Evolutionary conservation across 2,329 filamentous ascomycete genomes (phyloP).

Genomic region (Seiridium unicorne): DNA sequence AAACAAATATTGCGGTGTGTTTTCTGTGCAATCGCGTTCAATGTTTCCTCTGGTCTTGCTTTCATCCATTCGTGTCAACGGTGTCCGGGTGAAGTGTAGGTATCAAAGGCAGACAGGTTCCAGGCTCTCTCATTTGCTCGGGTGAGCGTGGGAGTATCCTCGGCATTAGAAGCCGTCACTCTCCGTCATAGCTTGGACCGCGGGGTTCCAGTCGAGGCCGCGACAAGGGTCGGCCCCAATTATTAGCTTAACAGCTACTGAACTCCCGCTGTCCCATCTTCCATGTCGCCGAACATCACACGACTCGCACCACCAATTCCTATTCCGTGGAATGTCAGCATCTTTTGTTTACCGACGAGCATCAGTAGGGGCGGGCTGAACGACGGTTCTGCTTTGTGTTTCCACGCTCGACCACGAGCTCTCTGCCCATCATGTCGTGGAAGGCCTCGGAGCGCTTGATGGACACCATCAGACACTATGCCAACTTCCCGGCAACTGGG

Average conservation of each 20-base stretch:
- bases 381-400: not conserved
- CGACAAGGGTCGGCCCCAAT: not conserved
- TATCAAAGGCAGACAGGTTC: too few relatives aligned
- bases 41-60: too few relatives aligned
- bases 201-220: conserved; percentile 2
- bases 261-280: conserved; percentile 5
- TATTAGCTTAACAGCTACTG: conserved; percentile 3
- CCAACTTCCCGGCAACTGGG: conserved; percentile 93
- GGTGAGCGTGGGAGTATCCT: not conserved
- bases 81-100: too few relatives aligned
- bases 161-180: conserved; percentile 6
- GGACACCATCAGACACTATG: conserved; percentile 97
- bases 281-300: conserved; percentile 9
- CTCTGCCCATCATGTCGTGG: conserved; percentile 75
- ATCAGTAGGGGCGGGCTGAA: not conserved
- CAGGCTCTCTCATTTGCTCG: not conserved
- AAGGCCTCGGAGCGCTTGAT: conserved; percentile 86
- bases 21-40: too few relatives aligned
- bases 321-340: not conserved
- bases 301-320: conserved; percentile 4
- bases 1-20: too few relatives aligned
- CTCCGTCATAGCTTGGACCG: conserved; percentile 9
- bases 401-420: conserved; percentile 4
- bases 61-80: too few relatives aligned
- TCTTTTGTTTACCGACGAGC: not conserved